These are phyloP conservation scores for Sugiyamaella novakii DNA, from an alignment of 1,139 yeast species.

Conservation along the genomic window DNA sequence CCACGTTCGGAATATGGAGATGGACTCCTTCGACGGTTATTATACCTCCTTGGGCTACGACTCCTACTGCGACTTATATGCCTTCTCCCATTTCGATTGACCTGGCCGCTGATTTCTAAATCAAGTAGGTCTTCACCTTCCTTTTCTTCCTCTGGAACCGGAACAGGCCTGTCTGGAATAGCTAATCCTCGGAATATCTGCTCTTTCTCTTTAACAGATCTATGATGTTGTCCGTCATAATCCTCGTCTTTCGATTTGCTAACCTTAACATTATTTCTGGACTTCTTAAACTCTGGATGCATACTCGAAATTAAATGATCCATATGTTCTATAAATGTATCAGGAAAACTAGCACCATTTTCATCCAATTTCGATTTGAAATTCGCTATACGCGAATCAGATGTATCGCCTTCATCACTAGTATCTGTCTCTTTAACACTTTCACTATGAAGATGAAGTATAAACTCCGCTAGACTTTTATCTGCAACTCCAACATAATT, in stretches of 20 bases:
- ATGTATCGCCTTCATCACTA: background rate
- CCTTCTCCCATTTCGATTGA: background rate
- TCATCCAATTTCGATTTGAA: slow-evolving; percentile 52
- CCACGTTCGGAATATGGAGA: background rate
- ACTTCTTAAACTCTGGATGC: slow-evolving; percentile 36
- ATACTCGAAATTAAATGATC: slow-evolving; percentile 43
- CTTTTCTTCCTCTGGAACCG: background rate
- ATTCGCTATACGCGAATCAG: background rate
- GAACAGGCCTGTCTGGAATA: slow-evolving; percentile 27
- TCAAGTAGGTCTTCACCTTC: slow-evolving; percentile 19
- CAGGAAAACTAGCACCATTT: slow-evolving; percentile 67
- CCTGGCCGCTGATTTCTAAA: background rate
- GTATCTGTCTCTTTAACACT: slow-evolving; percentile 16
- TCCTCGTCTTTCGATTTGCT: slow-evolving; percentile 6
- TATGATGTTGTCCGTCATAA: slow-evolving; percentile 14
- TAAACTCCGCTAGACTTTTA: slow-evolving; percentile 58
- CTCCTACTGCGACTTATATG: background rate
- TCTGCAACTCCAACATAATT: slow-evolving; percentile 42
- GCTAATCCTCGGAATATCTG: slow-evolving; percentile 28
- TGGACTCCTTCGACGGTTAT: background rate
- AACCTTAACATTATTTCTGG: slow-evolving; percentile 10
- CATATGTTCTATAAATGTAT: slow-evolving; percentile 45
- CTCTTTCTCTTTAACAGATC: slow-evolving; percentile 18
- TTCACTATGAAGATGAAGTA: slow-evolving; percentile 49
- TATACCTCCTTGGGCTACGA: slow-evolving; percentile 1